phyloP scores from a whole-genome alignment of 768 basidiomycete species.

The Clavulina sp. region DNA sequence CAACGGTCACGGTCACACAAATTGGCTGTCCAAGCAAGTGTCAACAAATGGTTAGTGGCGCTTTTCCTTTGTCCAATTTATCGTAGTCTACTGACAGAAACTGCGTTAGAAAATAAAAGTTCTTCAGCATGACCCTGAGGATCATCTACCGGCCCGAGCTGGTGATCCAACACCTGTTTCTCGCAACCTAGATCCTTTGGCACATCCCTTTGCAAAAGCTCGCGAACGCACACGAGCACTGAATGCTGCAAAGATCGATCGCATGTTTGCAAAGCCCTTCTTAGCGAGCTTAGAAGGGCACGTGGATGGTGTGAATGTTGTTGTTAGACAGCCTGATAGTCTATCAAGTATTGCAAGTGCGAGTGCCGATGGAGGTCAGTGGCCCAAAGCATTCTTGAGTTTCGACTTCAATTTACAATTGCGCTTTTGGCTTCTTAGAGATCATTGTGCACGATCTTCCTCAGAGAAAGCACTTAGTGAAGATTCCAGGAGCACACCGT shows the following conservation, averaged over 20 bases:
- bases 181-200: slow-evolving; percentile 83
- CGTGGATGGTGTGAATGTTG: slow-evolving; percentile 79
- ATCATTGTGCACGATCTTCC: slow-evolving; percentile 74
- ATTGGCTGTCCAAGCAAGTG: no score
- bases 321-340: slow-evolving; percentile 54
- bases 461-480: slow-evolving; percentile 33
- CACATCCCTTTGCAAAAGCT: slow-evolving; percentile 87
- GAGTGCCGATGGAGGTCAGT: slow-evolving; percentile 87
- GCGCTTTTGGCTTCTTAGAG: slow-evolving; percentile 26
- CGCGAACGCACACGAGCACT: slow-evolving; percentile 86
- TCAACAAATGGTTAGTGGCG: no score
- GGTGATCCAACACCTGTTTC: slow-evolving; percentile 73
- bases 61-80: no score
- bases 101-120: slow-evolving; percentile 90
- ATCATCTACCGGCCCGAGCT: slow-evolving; percentile 52
- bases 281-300: slow-evolving; percentile 82
- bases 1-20: no score
- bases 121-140: slow-evolving; percentile 62
- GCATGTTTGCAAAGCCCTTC: slow-evolving; percentile 97
- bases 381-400: slow-evolving; percentile 2
- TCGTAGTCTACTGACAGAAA: no score
- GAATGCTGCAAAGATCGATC: slow-evolving; percentile 91
- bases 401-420: not conserved
- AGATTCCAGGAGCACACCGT: slow-evolving; percentile 57
- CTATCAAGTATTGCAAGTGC: slow-evolving; percentile 74